Conservation (phyloP, 2,329 filamentous ascomycete species). For the Dactylellina haptotyla region DNA sequence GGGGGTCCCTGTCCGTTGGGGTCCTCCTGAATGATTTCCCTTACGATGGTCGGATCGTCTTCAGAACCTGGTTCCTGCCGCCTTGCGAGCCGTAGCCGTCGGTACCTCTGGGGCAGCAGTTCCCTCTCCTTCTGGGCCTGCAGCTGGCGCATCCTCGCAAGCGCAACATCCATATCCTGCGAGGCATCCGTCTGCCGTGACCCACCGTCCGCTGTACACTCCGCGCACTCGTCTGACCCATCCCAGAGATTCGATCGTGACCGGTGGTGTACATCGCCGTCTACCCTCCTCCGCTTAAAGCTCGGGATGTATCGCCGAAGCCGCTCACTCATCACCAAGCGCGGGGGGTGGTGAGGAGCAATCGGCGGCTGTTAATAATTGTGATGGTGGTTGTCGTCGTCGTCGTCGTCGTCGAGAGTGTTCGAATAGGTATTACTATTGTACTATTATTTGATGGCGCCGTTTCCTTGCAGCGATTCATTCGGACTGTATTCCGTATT, state of each 20-base stretch:
- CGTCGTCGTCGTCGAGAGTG: neutral
- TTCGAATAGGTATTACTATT: neutral
- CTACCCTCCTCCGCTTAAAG: constrained; percentile 51
- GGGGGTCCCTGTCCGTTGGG: constrained; percentile 6
- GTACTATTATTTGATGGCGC: neutral
- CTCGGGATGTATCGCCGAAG: constrained; percentile 52
- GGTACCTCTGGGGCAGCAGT: constrained; percentile 9
- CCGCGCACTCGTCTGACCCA: constrained; percentile 3
- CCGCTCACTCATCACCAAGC: constrained; percentile 52
- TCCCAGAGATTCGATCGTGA: constrained; percentile 39
- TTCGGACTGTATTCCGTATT: constrained; percentile 40
- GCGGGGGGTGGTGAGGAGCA: neutral
- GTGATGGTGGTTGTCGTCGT: neutral
- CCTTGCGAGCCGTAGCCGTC: constrained; percentile 16
- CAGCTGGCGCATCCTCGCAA: constrained; percentile 37
- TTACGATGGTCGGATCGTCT: constrained; percentile 1
- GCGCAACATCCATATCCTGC: constrained; percentile 30
- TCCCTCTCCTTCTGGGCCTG: constrained; percentile 13
- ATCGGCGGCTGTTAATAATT: neutral
- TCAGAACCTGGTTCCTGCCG: constrained; percentile 18
- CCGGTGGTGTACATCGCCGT: constrained; percentile 1
- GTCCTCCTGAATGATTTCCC: constrained; percentile 14
- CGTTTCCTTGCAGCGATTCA: constrained; percentile 52
- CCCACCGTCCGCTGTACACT: constrained; percentile 2
- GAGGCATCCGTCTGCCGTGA: constrained; percentile 9